phyloP scores from a whole-genome alignment of 2,329 filamentous ascomycete genomes.

The Colletotrichum sp. region DNA sequence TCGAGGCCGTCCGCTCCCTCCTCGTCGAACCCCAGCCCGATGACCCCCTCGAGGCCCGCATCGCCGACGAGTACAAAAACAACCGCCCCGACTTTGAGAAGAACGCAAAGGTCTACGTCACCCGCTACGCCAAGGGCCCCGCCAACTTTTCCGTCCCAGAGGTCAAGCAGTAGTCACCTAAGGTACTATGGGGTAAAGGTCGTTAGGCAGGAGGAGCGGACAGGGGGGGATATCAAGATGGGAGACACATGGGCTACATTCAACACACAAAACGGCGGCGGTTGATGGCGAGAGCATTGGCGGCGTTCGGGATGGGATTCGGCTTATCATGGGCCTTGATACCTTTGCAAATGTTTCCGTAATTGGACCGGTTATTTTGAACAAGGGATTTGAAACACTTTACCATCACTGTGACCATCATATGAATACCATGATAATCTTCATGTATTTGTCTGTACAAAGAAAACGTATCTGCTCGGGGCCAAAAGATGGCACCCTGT shows the following conservation, averaged over 20 bases:
- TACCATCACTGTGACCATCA: not conserved
- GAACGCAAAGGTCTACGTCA: constrained; percentile 75
- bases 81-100: constrained; percentile 74
- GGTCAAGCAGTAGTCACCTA: constrained; percentile 8
- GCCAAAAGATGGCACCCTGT: not conserved
- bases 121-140: constrained; percentile 67
- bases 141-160: constrained; percentile 37
- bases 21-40: constrained; percentile 84
- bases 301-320: not conserved
- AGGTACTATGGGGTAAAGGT: not conserved
- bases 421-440: not conserved
- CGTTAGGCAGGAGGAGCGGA: not conserved
- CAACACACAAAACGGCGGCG: not conserved
- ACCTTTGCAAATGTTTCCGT: not conserved
- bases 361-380: not conserved
- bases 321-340: not conserved
- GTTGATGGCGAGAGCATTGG: not conserved
- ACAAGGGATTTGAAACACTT: not conserved
- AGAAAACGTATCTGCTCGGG: not conserved
- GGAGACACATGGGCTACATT: not conserved
- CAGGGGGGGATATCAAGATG: not conserved
- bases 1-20: constrained; percentile 77
- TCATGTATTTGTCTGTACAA: not conserved
- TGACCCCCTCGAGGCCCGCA: constrained; percentile 85
- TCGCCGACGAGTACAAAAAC: constrained; percentile 82